Conservation (phyloP, 768 basidiomycete species). For the Pisolithus marmoratus region DNA sequence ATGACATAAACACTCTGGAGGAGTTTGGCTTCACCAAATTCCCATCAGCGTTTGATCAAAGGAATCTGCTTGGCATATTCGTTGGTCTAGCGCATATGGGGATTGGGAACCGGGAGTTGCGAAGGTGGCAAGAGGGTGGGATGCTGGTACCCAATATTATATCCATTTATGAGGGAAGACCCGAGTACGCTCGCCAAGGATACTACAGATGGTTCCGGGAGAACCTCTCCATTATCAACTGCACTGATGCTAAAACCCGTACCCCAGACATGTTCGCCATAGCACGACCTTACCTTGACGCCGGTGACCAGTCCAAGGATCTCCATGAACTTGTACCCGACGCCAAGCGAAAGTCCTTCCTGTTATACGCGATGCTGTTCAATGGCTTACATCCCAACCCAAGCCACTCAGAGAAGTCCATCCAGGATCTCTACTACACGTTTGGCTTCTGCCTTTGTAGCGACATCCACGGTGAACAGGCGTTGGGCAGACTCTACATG, state of each 20-base stretch:
- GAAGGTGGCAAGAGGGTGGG: slow-evolving; percentile 25
- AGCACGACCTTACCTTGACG: neutral
- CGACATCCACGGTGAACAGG: neutral
- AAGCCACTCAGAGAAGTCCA: neutral
- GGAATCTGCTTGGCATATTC: slow-evolving; percentile 27
- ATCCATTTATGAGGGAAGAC: slow-evolving; percentile 16
- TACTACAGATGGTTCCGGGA: slow-evolving; percentile 32
- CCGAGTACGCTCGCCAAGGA: slow-evolving; percentile 13
- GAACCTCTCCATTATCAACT: slow-evolving; percentile 26
- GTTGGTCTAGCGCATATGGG: slow-evolving; percentile 18
- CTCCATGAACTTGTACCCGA: neutral
- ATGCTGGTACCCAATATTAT: slow-evolving; percentile 28
- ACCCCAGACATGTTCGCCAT: neutral
- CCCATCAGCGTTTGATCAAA: slow-evolving; percentile 4
- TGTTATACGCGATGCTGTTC: neutral
- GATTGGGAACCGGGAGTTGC: slow-evolving; percentile 19
- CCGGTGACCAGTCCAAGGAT: neutral
- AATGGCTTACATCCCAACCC: neutral
- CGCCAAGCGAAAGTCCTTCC: neutral
- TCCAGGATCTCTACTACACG: neutral
- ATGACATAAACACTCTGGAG: slow-evolving; percentile 22
- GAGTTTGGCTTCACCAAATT: slow-evolving; percentile 31
- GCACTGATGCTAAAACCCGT: neutral
- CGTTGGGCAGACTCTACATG: neutral
- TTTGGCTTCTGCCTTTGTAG: slow-evolving; percentile 13